Percentiles rank a stretch among this genome's conserved stretches.
Conservation (phyloP, 306 rosid species). For the Arachis stenosperma region DNA sequence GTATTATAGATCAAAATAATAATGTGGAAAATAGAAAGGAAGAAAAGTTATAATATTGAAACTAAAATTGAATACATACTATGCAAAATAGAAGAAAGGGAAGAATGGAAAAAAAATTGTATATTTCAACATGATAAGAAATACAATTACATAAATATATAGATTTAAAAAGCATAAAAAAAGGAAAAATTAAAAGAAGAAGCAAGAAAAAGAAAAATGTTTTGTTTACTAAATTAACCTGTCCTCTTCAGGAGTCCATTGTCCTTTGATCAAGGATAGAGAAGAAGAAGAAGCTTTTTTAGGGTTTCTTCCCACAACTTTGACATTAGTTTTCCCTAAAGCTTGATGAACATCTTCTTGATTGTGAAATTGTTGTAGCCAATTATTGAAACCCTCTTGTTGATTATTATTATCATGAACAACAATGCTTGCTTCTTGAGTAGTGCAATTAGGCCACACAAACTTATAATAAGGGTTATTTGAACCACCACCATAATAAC, state of each 20-base stretch:
- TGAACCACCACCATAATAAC: conserved; percentile 39
- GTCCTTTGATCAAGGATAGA: conserved; percentile 71
- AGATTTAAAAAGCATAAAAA: no score
- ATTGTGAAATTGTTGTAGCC: conserved; percentile 35
- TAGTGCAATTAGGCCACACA: conserved; percentile 29
- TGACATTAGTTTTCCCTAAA: conserved; percentile 30
- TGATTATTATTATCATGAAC: background rate
- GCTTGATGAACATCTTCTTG: conserved; percentile 26
- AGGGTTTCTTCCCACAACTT: conserved; percentile 47
- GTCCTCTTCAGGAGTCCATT: conserved; percentile 91
- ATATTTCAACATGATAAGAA: background rate
- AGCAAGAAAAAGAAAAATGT: background rate
- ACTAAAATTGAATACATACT: background rate
- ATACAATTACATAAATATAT: background rate
- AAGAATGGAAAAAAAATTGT: no score
- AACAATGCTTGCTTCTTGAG: conserved; percentile 32
- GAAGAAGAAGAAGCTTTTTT: conserved; percentile 42
- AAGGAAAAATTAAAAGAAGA: background rate
- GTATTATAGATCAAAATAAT: background rate
- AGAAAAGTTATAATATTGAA: background rate
- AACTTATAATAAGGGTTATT: background rate
- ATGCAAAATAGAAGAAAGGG: background rate
- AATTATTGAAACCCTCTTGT: background rate
- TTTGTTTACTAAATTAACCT: conserved; percentile 57
- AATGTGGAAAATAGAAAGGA: no score